Evolutionary conservation across 2,329 filamentous ascomycete species (phyloP), one percentile per base, ranked within the genome.

Genomic region (Pseudogymnoascus pannorum): DNA sequence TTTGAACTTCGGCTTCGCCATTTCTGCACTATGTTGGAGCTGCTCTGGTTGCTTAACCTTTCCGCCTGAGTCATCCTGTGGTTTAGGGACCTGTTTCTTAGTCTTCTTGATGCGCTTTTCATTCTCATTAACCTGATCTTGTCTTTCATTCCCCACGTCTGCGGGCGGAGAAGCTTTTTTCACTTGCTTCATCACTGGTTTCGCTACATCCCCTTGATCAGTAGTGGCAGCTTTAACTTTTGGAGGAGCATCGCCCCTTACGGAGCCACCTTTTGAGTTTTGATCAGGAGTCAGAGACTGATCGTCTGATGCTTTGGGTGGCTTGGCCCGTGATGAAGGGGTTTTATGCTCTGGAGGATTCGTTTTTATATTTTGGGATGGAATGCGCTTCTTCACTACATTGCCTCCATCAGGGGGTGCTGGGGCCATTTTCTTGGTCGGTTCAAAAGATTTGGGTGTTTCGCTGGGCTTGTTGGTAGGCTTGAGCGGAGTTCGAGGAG

Each of bases 391-490:
- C 18, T 42, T 42, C 18, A 42, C 38, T 42, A 42, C 18, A 42
- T 42, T 42, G 4, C 11, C 38, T 42, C 14, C 31, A n/a, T 64
- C 64, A 16, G 59, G 60, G 35, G 59, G 62, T 16, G 63, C 31
- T 42, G 61, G 62, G 3, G 61, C 57, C 57, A 36, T 65, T 62
- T 69, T 69, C 60, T 68, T 67, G 16, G 63, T 36, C 5, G 65
- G 64, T 29, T 29, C 61, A n/a, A 59, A 36, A 60, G 66, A 62
- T 60, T 67, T 68, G 31, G 63, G 62, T 7, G 58, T 5, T 20
- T 18, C 18, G 38, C 22, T 22, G 18, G 18, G 9, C 18, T 42
- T 42, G 14, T 42, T 18, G 18, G 38, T 42, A 22, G 38, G 38
- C 38, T 42, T 42, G 38, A 42, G 18, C 18, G 38, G 38, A 5